Base-by-base conservation (phyloP, 805 yeast genomes). In the Kodamaea laetipori region DNA sequence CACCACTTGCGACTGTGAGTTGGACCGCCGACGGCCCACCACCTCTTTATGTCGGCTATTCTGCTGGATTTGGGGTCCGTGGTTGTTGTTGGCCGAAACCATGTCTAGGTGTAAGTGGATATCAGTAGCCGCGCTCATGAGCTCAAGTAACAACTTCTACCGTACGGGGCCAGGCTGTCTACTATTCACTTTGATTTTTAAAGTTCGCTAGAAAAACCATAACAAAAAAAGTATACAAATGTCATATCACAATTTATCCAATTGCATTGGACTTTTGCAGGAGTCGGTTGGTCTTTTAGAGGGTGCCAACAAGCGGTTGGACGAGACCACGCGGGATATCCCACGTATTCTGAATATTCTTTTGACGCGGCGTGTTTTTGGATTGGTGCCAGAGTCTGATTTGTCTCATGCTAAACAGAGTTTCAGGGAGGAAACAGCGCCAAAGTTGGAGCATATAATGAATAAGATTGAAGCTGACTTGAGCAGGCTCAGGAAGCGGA, bases 371-470 rank as follows among this genome's bases (percentile, higher is more conserved):
- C 65, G 73, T 26, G 76, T 77, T 16, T 78, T 76, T 58, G 78
- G 78, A 4, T 56, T 77, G 9, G 70, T 77, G 0, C 79, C 82
- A 0, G 80, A 76, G 48, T 57, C 61, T 43, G 80, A 77, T 42
- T 54, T 77, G 18, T 60, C 55, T 6, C 65, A 59, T 33, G 77
- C 77, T 13, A 69, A 69, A 38, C 58, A 57, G 28, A 54, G 61
- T 9, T 56, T 76, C 35, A 60, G 61, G 35, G 49, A 53, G 9
- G 70, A 69, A 23, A 57, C 73, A 3, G 67, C 66, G 27, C 81
- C 81, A 1, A 70, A 74, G 44, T 57, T 77, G 10, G 44, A 55
- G 4, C 51, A 50, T 5, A 56, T 73, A 4, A 46, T 66, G 18
- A 58, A 51, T 7, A 53, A 55, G 9, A 54, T 75, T 7, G 66